phyloP scores from a whole-genome alignment of 345 rosid genomes.

The Clausena lansium region DNA sequence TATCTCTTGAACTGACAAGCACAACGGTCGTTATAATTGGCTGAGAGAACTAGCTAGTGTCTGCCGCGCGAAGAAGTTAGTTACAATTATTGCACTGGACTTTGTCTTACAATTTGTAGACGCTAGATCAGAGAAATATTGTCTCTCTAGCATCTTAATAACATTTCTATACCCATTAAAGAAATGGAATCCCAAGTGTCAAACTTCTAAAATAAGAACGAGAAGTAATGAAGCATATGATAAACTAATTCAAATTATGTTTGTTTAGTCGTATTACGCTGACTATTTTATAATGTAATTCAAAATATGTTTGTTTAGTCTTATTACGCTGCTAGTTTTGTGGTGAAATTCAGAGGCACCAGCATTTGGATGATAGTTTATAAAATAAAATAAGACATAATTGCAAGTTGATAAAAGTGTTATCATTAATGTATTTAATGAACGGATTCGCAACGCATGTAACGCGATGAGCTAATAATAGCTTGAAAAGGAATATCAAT shows the following conservation, averaged over 20 bases:
- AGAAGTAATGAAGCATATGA: not conserved
- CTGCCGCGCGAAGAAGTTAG: no score
- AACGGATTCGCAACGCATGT: not conserved
- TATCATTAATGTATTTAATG: not conserved
- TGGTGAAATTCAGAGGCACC: conserved; percentile 3
- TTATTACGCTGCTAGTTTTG: not conserved
- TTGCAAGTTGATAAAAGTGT: not conserved
- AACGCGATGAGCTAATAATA: not conserved
- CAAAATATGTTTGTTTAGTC: not conserved
- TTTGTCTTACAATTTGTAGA: not conserved
- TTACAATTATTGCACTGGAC: not conserved
- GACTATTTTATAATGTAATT: not conserved
- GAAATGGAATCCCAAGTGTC: not conserved
- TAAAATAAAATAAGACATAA: not conserved
- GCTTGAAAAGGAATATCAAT: not conserved
- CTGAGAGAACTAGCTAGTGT: no score
- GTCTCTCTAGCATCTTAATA: not conserved
- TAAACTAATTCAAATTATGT: not conserved
- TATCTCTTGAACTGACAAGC: not conserved
- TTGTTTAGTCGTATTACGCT: not conserved
- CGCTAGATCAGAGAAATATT: not conserved
- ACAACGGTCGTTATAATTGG: not conserved
- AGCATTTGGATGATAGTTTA: not conserved
- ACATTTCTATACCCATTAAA: not conserved
- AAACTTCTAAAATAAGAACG: not conserved